Evolutionary conservation across 2,329 filamentous ascomycete species (phyloP).

Genomic region (Samsoniella hepiali): DNA sequence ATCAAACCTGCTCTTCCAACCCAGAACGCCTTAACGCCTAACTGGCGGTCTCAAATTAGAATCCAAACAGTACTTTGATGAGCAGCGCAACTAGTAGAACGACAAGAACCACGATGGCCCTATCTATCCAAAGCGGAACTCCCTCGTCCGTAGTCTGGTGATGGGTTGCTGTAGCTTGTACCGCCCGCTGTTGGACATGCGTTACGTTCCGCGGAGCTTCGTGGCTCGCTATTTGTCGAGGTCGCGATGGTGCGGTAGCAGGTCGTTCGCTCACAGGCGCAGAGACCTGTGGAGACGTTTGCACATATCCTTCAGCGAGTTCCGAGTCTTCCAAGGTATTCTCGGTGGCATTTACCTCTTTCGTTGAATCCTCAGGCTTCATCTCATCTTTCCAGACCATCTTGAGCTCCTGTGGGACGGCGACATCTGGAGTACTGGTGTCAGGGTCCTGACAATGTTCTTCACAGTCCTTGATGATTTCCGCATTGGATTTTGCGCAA

Average conservation of each 20-base stretch:
- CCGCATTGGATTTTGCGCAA: conserved; percentile 69
- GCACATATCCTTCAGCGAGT: conserved; percentile 57
- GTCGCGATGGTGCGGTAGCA: background rate
- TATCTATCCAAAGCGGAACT: conserved; percentile 74
- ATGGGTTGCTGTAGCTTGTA: conserved; percentile 18
- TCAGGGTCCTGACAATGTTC: conserved; percentile 42
- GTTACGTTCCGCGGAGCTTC: conserved; percentile 21
- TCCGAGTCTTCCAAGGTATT: conserved; percentile 39
- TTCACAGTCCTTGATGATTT: conserved; percentile 70
- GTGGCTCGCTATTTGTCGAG: background rate
- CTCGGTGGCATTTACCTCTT: conserved; percentile 30
- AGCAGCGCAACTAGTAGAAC: conserved; percentile 70
- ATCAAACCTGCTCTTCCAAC: background rate
- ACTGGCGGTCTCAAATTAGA: conserved; percentile 8
- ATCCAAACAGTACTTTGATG: conserved; percentile 47
- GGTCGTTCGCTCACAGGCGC: conserved; percentile 2
- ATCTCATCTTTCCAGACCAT: conserved; percentile 74
- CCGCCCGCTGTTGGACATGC: conserved; percentile 16
- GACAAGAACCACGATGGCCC: conserved; percentile 70
- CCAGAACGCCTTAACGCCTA: conserved; percentile 1
- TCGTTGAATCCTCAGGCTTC: conserved; percentile 33
- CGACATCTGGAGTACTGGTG: conserved; percentile 39
- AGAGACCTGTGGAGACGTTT: conserved; percentile 38
- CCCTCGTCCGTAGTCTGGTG: conserved; percentile 36
- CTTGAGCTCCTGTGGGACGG: conserved; percentile 54